Conservation (phyloP, 139 green algal species). For the Closterium sp. region DNA sequence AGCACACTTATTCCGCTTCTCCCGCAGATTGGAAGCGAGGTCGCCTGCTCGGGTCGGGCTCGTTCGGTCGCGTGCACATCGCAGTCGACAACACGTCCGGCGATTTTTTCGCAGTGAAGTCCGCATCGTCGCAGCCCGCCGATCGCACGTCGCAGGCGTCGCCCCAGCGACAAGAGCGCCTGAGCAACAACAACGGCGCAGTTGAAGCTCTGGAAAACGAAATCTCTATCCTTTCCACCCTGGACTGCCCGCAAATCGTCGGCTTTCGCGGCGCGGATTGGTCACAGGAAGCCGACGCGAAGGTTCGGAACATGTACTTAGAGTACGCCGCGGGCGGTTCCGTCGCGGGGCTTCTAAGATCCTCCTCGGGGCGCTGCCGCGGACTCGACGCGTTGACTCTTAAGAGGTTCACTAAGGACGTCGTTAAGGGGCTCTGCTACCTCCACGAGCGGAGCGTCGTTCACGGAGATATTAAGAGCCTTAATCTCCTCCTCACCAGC, state of each 20-base stretch:
- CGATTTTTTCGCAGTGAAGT: constrained; percentile 39
- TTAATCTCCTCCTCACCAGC: constrained; percentile 57
- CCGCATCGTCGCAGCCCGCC: not conserved
- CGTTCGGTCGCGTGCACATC: constrained; percentile 36
- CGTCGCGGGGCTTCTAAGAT: constrained; percentile 11
- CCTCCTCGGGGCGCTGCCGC: not conserved
- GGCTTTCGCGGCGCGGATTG: constrained; percentile 28
- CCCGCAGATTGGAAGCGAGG: constrained; percentile 51
- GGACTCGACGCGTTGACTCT: constrained; percentile 30
- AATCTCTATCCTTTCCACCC: constrained; percentile 1
- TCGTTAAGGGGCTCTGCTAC: constrained; percentile 39
- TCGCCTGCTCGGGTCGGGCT: constrained; percentile 28
- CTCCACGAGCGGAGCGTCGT: constrained; percentile 40
- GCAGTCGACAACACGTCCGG: not conserved
- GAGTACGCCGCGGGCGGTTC: constrained; percentile 23
- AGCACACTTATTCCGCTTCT: constrained; percentile 36
- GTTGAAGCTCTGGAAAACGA: constrained; percentile 37
- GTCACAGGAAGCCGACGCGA: constrained; percentile 1
- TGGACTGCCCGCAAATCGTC: constrained; percentile 8
- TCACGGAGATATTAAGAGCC: constrained; percentile 50
- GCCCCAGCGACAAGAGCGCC: constrained; percentile 48
- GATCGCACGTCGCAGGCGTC: not conserved
- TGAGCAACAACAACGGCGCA: constrained; percentile 62
- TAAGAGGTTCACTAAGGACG: constrained; percentile 26
- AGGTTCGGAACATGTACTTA: constrained; percentile 32